Percentiles rank a stretch among this genome's conserved stretches.
Evolutionary conservation across 2,329 filamentous ascomycete genomes (phyloP).

Genomic region (Hymenoscyphus infarciens): DNA sequence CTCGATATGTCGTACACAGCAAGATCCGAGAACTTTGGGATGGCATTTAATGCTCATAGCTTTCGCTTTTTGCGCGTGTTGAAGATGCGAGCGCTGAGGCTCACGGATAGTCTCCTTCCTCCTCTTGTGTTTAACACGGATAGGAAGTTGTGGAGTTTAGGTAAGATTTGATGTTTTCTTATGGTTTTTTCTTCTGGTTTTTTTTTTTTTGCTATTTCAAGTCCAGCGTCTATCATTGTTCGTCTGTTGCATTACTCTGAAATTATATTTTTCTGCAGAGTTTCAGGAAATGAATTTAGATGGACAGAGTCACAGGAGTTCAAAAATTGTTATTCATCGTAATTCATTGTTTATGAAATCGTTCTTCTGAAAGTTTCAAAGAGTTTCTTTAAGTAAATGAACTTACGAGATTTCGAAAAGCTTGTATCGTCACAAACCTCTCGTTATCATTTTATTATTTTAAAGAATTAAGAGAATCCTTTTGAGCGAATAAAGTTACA

Average conservation of each 20-base stretch:
- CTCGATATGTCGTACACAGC: slow-evolving; percentile 25
- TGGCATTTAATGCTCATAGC: neutral
- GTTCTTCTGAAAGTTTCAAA: too few relatives aligned
- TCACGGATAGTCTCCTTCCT: slow-evolving; percentile 42
- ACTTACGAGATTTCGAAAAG: too few relatives aligned
- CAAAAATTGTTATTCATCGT: too few relatives aligned
- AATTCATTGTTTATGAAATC: too few relatives aligned
- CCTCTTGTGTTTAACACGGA: slow-evolving; percentile 36
- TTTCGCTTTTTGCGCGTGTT: slow-evolving; percentile 39
- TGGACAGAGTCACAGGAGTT: neutral
- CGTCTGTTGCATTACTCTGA: neutral
- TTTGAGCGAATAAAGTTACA: too few relatives aligned
- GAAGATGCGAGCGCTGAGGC: slow-evolving; percentile 46
- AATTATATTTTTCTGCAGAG: neutral
- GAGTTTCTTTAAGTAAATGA: too few relatives aligned
- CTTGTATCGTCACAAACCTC: too few relatives aligned
- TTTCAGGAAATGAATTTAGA: neutral
- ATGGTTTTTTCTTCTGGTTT: too few relatives aligned
- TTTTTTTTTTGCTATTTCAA: neutral
- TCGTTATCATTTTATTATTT: too few relatives aligned
- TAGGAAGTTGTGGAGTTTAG: slow-evolving; percentile 1
- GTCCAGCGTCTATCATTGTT: neutral
- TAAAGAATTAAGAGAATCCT: too few relatives aligned
- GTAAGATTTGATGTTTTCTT: neutral
- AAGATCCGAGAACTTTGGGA: neutral